Evolutionary conservation across 805 yeast species (phyloP).

Genomic region (Candida caryicola): DNA sequence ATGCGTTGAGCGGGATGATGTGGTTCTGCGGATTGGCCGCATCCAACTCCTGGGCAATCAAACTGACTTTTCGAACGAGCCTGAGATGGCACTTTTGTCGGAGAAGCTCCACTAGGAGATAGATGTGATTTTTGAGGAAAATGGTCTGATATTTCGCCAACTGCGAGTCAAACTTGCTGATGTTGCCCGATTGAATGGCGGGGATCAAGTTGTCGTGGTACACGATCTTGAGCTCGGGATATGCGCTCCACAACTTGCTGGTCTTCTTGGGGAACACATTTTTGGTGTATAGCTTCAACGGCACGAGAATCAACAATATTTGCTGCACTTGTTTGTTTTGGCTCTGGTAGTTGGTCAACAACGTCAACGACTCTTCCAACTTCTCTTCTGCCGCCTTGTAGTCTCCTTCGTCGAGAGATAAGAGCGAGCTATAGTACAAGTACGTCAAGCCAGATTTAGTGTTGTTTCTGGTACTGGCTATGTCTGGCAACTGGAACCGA

Average conservation of each 20-base stretch:
- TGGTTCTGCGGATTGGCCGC: constrained; percentile 23
- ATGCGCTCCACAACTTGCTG: constrained; percentile 33
- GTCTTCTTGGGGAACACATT: constrained; percentile 45
- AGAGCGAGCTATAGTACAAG: constrained; percentile 65
- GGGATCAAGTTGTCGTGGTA: constrained; percentile 48
- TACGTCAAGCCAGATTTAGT: constrained; percentile 55
- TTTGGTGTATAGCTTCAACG: constrained; percentile 53
- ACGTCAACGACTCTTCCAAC: constrained; percentile 49
- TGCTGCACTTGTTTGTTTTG: constrained; percentile 33
- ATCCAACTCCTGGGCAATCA: constrained; percentile 23
- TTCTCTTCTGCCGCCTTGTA: constrained; percentile 49
- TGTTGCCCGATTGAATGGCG: constrained; percentile 54
- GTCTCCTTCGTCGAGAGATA: constrained; percentile 64
- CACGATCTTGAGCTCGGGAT: constrained; percentile 39
- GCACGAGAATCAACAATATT: constrained; percentile 61
- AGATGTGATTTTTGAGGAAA: constrained; percentile 58
- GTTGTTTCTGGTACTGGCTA: constrained; percentile 38
- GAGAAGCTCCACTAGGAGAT: constrained; percentile 54
- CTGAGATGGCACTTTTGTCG: constrained; percentile 49
- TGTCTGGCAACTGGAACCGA: constrained; percentile 49
- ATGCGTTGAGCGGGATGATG: constrained; percentile 40
- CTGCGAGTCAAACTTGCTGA: constrained; percentile 47
- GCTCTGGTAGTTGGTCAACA: constrained; percentile 24
- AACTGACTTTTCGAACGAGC: constrained; percentile 43
- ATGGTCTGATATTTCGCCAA: constrained; percentile 45